Percentiles rank a stretch among this genome's conserved stretches.
These are phyloP conservation scores for Plasmodiophora brassicae DNA, from an alignment of 208 protist genomes.

Conservation along the genomic window DNA sequence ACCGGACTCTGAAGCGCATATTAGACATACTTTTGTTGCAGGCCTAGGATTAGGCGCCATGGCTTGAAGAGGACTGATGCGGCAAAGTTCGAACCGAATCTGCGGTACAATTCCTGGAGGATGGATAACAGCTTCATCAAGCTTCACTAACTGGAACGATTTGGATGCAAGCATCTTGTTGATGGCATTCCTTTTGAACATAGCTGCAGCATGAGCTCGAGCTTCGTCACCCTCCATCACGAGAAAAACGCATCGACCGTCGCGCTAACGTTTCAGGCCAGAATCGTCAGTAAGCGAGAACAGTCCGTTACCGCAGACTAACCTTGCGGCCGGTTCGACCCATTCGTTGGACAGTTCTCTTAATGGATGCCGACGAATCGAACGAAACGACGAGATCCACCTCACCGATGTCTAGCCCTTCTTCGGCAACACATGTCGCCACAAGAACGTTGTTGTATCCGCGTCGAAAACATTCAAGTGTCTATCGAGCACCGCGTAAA, in stretches of 20 bases:
- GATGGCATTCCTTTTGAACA: not conserved
- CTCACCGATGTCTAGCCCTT: constrained; percentile 61
- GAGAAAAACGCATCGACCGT: not conserved
- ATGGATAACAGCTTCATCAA: not conserved
- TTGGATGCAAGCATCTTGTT: not conserved
- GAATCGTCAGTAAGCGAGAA: not conserved
- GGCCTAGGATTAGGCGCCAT: too few relatives aligned
- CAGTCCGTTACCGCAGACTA: too few relatives aligned
- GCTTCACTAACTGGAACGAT: not conserved
- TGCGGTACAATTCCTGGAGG: not conserved
- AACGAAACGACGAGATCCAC: constrained; percentile 60
- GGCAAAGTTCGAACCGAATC: not conserved
- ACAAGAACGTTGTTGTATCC: constrained; percentile 53
- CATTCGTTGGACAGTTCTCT: constrained; percentile 52
- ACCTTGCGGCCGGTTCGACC: constrained; percentile 57
- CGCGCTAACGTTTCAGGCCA: not conserved
- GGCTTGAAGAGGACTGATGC: not conserved
- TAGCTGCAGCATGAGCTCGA: too few relatives aligned
- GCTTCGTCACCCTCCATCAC: constrained; percentile 4
- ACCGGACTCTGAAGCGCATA: too few relatives aligned
- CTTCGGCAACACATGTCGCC: constrained; percentile 55
- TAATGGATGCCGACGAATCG: constrained; percentile 41
- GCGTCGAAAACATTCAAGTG: constrained; percentile 37
- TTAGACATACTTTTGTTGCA: too few relatives aligned
- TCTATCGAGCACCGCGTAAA: not conserved